phyloP scores from a whole-genome alignment of 306 rosid genomes.

The Sicyos baderoa region DNA sequence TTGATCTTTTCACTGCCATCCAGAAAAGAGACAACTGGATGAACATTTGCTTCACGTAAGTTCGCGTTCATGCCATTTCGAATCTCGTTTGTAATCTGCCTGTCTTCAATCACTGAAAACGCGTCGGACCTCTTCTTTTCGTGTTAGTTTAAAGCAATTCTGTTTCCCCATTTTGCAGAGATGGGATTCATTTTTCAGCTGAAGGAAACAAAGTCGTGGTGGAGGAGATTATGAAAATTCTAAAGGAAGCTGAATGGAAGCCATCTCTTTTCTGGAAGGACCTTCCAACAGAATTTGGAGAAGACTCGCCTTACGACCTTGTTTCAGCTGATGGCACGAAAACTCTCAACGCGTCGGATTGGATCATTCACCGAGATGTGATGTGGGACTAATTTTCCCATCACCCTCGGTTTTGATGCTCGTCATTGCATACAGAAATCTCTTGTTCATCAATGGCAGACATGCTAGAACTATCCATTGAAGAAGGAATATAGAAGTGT shows the following conservation, averaged over 20 bases:
- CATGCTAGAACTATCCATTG: background rate
- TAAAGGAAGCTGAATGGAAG: conserved; percentile 80
- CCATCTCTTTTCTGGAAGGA: conserved; percentile 85
- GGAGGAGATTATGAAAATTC: conserved; percentile 62
- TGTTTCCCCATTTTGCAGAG: conserved; percentile 38
- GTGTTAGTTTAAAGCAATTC: background rate
- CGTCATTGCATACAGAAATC: conserved; percentile 12
- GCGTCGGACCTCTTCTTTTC: background rate
- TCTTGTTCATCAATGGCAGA: background rate
- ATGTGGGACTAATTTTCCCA: conserved; percentile 50
- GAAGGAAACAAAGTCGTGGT: conserved; percentile 88
- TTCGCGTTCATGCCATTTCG: conserved; percentile 12
- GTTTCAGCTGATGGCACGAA: conserved; percentile 70
- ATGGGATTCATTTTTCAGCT: conserved; percentile 81
- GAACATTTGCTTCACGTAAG: conserved; percentile 73
- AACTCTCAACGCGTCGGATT: conserved; percentile 71
- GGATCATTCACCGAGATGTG: conserved; percentile 65
- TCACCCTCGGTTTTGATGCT: background rate
- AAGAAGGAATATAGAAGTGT: background rate
- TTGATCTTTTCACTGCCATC: conserved; percentile 69
- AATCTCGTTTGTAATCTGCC: background rate
- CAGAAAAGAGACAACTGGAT: conserved; percentile 63
- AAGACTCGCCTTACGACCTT: conserved; percentile 77
- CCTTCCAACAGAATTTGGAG: conserved; percentile 63
- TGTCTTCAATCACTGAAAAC: background rate